These are phyloP conservation scores for Neopestalotiopsis rosae DNA, from an alignment of 2,329 filamentous ascomycete genomes.

Conservation along the genomic window DNA sequence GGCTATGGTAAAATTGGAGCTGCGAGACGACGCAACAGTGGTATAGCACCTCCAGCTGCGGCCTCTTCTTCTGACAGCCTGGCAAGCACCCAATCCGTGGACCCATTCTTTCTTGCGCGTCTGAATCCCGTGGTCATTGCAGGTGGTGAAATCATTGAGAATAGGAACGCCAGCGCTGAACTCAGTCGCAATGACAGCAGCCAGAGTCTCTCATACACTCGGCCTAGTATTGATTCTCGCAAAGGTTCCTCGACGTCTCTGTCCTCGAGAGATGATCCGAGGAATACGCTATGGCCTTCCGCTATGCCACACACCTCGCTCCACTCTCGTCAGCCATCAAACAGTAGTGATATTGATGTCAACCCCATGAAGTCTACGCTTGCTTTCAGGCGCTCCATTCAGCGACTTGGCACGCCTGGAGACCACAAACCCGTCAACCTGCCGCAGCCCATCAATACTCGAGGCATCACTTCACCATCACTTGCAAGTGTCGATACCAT, in stretches of 20 bases:
- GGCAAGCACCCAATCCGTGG: slow-evolving; percentile 47
- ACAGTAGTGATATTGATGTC: slow-evolving; percentile 62
- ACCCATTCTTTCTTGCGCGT: slow-evolving; percentile 65
- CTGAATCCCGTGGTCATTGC: slow-evolving; percentile 71
- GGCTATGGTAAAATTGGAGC: slow-evolving; percentile 74
- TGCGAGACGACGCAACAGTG: slow-evolving; percentile 67
- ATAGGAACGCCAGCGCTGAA: slow-evolving; percentile 59
- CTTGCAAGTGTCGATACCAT: slow-evolving; percentile 63
- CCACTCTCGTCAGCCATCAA: slow-evolving; percentile 52
- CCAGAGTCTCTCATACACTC: slow-evolving; percentile 48
- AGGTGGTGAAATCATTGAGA: slow-evolving; percentile 66
- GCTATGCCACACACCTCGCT: slow-evolving; percentile 46
- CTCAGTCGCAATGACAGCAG: slow-evolving; percentile 55
- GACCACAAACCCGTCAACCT: slow-evolving; percentile 50
- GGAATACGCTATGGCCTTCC: slow-evolving; percentile 59
- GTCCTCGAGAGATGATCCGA: slow-evolving; percentile 44
- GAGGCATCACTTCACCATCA: slow-evolving; percentile 49
- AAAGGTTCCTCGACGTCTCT: slow-evolving; percentile 47
- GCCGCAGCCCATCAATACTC: slow-evolving; percentile 59
- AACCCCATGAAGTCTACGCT: slow-evolving; percentile 54
- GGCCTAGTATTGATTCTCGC: slow-evolving; percentile 50
- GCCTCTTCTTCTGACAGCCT: slow-evolving; percentile 56
- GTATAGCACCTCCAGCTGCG: slow-evolving; percentile 52
- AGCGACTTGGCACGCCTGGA: slow-evolving; percentile 52
- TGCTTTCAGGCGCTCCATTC: slow-evolving; percentile 60